Conservation (phyloP, 2,329 filamentous ascomycete species). For the Trichoderma gracile region DNA sequence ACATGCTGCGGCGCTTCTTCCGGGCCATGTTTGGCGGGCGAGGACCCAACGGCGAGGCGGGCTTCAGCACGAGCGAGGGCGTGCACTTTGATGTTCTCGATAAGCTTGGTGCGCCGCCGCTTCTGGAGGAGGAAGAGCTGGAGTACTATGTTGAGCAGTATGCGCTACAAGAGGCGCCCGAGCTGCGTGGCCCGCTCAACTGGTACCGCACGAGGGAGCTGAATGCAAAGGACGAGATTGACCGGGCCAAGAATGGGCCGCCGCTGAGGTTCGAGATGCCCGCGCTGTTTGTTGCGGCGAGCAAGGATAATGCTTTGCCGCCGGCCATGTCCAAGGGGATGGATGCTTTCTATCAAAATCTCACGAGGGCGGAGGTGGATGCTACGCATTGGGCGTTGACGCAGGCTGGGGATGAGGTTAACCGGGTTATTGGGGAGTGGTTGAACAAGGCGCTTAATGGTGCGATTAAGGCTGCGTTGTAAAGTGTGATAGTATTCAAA, state of each 20-base stretch:
- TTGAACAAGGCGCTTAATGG: conserved; percentile 46
- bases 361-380: conserved; percentile 66
- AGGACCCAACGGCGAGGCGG: conserved; percentile 55
- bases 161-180: conserved; percentile 53
- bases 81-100: conserved; percentile 63
- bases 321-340: conserved; percentile 71
- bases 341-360: conserved; percentile 63
- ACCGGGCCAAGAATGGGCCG: conserved; percentile 58
- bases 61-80: conserved; percentile 63
- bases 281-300: conserved; percentile 73
- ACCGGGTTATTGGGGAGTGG: conserved; percentile 68
- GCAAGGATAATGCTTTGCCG: conserved; percentile 69
- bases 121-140: conserved; percentile 69
- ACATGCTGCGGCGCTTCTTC: conserved; percentile 69
- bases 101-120: conserved; percentile 54
- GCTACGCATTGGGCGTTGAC: conserved; percentile 81
- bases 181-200: conserved; percentile 77
- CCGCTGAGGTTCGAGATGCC: conserved; percentile 56
- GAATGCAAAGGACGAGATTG: conserved; percentile 75
- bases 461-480: conserved; percentile 36
- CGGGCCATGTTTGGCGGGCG: conserved; percentile 68
- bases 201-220: conserved; percentile 79
- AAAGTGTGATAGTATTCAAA: background rate
- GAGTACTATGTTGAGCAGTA: conserved; percentile 77
- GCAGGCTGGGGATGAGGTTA: conserved; percentile 70